Base-by-base conservation (phyloP, 2,329 filamentous ascomycete species). In the Penicillium vulpinum region DNA sequence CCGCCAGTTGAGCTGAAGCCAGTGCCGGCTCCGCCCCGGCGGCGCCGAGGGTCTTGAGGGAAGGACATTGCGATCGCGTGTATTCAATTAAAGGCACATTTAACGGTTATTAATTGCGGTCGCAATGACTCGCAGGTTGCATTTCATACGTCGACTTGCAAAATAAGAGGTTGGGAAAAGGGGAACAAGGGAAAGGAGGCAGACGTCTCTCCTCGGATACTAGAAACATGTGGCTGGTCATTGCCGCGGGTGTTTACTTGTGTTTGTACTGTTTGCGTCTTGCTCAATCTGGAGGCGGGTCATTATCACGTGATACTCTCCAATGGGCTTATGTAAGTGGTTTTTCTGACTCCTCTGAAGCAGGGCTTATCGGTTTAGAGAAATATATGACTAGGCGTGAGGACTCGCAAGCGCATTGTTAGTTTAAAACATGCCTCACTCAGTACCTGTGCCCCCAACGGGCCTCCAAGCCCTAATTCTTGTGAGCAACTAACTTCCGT, bases 371-470 rank as follows among this genome's bases (percentile, higher is more conserved):
- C 49, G 49, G 49, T 35, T 44, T 21, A 16, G 15, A 51, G 38
- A 44, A 51, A 35, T 51, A 51, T 51, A 51, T 18, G 33, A 53
- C 33, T 47, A 18, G 41, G 41, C 24, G 51, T 39, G 24, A 46
- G 21, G 15, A 45, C 28, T 51, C 28, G 29, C 49, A 43, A 44
- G 38, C 13, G 22, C 28, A 45, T 44, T 26, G 38, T 43, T 31
- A 21, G 29, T 35, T 35, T 5, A n/a, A 10, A 59, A 13, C 16
- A 74, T 73, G 71, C 70, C 70, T 53, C 67, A 69, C 28, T 63
- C 68, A 1, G 60, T 69, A 33, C 67, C 71, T 47, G 70, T 95
- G 35, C 88, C 90, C 33, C 80, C 88, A 1, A 68, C 66, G 53
- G 78, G 79, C 61, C 79, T 81, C 47, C 79, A 81, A 61, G 78